Evolutionary conservation across 2,329 filamentous ascomycete genomes (phyloP).

Genomic region (Neoarthrinium moseri): DNA sequence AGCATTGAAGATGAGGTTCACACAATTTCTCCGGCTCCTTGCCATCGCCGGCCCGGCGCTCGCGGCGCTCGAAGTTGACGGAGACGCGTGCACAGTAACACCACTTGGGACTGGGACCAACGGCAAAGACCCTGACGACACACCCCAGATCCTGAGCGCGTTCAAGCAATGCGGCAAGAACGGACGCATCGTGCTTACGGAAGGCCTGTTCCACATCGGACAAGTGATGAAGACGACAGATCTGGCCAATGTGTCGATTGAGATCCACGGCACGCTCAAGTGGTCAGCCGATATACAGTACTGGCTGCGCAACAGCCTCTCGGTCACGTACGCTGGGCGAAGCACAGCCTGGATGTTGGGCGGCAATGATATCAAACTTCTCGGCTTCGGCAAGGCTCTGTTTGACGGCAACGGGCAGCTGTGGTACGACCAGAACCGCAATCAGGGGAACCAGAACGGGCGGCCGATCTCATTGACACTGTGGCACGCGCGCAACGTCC

Average conservation of each 20-base stretch:
- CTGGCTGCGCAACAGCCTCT: slow-evolving; percentile 44
- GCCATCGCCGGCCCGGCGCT: not conserved
- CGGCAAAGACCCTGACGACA: slow-evolving; percentile 38
- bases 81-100: slow-evolving; percentile 25
- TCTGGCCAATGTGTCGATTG: slow-evolving; percentile 44
- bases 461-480: slow-evolving; percentile 43
- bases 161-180: slow-evolving; percentile 47
- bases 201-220: slow-evolving; percentile 46
- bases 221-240: slow-evolving; percentile 47
- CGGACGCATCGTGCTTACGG: slow-evolving; percentile 48
- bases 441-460: slow-evolving; percentile 39
- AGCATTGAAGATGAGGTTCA: not conserved
- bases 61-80: not conserved
- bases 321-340: slow-evolving; percentile 48
- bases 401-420: slow-evolving; percentile 43
- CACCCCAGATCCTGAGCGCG: slow-evolving; percentile 48
- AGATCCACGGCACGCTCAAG: slow-evolving; percentile 43
- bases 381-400: slow-evolving; percentile 46
- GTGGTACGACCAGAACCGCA: slow-evolving; percentile 43
- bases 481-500: slow-evolving; percentile 43
- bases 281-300: slow-evolving; percentile 42
- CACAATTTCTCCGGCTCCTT: not conserved
- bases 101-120: slow-evolving; percentile 17
- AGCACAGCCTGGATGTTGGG: slow-evolving; percentile 49
- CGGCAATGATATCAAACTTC: slow-evolving; percentile 45